Base-by-base conservation (phyloP, 768 basidiomycete genomes). In the Chiua virens region DNA sequence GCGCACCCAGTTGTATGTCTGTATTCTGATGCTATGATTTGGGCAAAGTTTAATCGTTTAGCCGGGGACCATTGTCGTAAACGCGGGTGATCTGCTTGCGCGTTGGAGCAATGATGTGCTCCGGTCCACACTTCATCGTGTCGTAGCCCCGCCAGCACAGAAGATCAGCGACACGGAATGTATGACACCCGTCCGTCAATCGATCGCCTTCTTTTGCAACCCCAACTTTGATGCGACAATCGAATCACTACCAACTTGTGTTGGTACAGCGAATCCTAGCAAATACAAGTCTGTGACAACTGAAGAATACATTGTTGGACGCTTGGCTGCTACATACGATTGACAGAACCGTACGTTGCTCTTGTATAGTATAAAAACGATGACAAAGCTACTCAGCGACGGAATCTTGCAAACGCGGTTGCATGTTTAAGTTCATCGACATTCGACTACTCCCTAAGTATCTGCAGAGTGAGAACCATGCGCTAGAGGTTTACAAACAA, bases 181-280 rank as follows among this genome's bases (percentile, higher is more conserved):
- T n/a, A 68, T 83, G 51, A 85, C 82, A 1, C 84, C 88, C 1
- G 68, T 72, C 9, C 79, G 91, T 23, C 88, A 90, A 62, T 89
- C 87, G 9, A 86, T 92, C 45, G 91, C 87, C 8, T 93, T 89
- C 75, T 93, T 93, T 71, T 90, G 87, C 74, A 92, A 87, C 59
- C 89, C 90, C 4, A 89, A 92, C 56, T 81, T 80, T 59, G 77
- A 77, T 37, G 73, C 87, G 14, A 73, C 77, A 50, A 84, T 93
- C 48, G 73, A 82, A 15, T 89, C 89, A 56, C 68, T 92, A 23
- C 87, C 89, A 18, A 87, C 80, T 49, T 83, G 81, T 55, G 54
- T 69, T 21, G 49, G 49, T 30, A 18, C 55, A 35, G 55, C 58
- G 32, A 69, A 68, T 27, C 82, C 85, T 27, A 83, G 80, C 27